Percentiles rank a stretch among this genome's conserved stretches.
Conservation (phyloP, 345 rosid genomes). For the Salix suchowensis region DNA sequence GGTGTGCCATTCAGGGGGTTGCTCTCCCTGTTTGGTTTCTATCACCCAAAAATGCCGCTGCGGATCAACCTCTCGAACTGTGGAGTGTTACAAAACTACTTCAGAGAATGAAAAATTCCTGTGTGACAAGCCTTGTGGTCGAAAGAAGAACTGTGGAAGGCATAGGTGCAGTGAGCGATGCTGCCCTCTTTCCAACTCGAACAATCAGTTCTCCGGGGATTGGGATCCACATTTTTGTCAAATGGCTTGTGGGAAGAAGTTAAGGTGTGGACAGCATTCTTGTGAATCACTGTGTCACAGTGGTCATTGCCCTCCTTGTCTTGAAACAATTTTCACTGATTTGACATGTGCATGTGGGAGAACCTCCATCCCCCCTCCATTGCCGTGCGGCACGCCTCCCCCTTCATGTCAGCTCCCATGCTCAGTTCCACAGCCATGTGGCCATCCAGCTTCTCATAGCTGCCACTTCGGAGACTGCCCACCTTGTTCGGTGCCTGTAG, state of each 20-base stretch:
- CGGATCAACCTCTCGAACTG: constrained; percentile 62
- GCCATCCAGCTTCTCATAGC: constrained; percentile 84
- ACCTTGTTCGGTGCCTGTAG: constrained; percentile 84
- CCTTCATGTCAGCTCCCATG: constrained; percentile 91
- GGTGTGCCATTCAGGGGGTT: constrained; percentile 79
- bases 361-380: constrained; percentile 91
- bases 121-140: constrained; percentile 76
- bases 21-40: constrained; percentile 62
- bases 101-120: constrained; percentile 49
- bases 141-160: constrained; percentile 87
- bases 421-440: constrained; percentile 72
- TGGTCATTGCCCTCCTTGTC: constrained; percentile 96
- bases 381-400: constrained; percentile 85
- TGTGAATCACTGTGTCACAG: constrained; percentile 88
- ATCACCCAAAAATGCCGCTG: constrained; percentile 80
- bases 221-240: constrained; percentile 93
- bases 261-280: constrained; percentile 85
- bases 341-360: constrained; percentile 89
- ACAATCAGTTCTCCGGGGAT: constrained; percentile 34
- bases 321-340: constrained; percentile 81
- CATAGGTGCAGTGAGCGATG: constrained; percentile 93
- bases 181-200: constrained; percentile 69
- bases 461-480: constrained; percentile 98
- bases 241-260: constrained; percentile 82
- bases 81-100: constrained; percentile 65